These are phyloP conservation scores for Jackrogersella multiformis DNA, from an alignment of 495 filamentous ascomycete species.

Conservation along the genomic window DNA sequence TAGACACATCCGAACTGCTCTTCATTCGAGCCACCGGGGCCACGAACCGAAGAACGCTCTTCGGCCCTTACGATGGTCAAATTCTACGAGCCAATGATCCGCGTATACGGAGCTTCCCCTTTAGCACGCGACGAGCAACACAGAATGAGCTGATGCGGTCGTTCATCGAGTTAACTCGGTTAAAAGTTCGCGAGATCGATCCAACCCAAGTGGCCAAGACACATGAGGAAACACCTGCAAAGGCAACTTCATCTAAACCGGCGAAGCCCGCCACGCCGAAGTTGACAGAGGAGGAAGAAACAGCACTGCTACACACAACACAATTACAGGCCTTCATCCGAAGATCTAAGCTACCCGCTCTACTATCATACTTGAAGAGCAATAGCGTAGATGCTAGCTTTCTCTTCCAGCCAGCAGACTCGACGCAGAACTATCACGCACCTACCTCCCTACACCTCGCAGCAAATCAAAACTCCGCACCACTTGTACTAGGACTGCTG, in stretches of 20 bases:
- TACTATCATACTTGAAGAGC: conserved; percentile 82
- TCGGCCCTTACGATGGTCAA: conserved; percentile 89
- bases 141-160: conserved; percentile 92
- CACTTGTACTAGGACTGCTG: conserved; percentile 79
- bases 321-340: conserved; percentile 89
- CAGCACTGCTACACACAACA: conserved; percentile 78
- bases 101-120: conserved; percentile 89
- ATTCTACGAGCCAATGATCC: conserved; percentile 82
- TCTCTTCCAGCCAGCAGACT: conserved; percentile 73
- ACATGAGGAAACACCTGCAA: conserved; percentile 45
- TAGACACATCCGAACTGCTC: conserved; percentile 82
- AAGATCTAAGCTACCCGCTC: conserved; percentile 85
- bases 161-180: conserved; percentile 89
- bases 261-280: conserved; percentile 60
- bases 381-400: conserved; percentile 76
- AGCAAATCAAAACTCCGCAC: conserved; percentile 75
- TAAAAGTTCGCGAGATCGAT: conserved; percentile 78
- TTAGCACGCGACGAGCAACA: conserved; percentile 92
- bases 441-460: conserved; percentile 89
- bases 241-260: conserved; percentile 55
- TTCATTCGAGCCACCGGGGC: conserved; percentile 91
- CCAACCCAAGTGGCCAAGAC: conserved; percentile 65
- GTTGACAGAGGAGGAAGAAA: conserved; percentile 83
- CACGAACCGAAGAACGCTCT: conserved; percentile 84
- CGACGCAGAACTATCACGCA: conserved; percentile 79